Conservation (phyloP, 768 basidiomycete genomes). For the Calocera cornea region DNA sequence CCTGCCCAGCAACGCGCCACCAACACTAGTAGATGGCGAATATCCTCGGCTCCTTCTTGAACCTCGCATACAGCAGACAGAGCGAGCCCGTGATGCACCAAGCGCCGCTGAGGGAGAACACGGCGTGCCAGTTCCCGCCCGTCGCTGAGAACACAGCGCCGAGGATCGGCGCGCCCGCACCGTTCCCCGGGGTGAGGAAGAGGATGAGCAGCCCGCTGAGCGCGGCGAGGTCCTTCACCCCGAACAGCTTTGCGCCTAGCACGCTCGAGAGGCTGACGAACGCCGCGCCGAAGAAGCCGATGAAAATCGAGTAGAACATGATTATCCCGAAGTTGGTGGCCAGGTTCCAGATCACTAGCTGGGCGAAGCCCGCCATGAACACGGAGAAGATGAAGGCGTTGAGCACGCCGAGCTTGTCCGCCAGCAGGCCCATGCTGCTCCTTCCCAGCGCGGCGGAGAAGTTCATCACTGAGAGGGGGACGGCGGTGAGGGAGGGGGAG, state of each 20-base stretch:
- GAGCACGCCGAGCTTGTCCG: constrained; percentile 29
- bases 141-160: constrained; percentile 25
- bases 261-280: constrained; percentile 26
- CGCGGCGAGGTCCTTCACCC: constrained; percentile 10
- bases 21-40: neutral
- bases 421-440: constrained; percentile 27
- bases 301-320: constrained; percentile 23
- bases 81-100: constrained; percentile 23
- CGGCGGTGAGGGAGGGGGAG: constrained; percentile 12
- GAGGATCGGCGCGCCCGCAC: constrained; percentile 24
- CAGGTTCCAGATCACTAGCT: constrained; percentile 32
- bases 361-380: constrained; percentile 24
- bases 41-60: neutral
- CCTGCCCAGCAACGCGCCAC: no score
- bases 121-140: constrained; percentile 24
- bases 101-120: constrained; percentile 21
- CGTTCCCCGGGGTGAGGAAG: constrained; percentile 17
- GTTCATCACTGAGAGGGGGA: constrained; percentile 19
- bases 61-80: constrained; percentile 21
- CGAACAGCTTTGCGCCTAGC: constrained; percentile 22
- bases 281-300: constrained; percentile 27
- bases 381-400: constrained; percentile 30
- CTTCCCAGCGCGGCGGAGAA: constrained; percentile 22
- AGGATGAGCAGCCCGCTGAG: constrained; percentile 12
- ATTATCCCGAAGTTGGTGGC: constrained; percentile 23